These are phyloP conservation scores for Podochytrium sp. DNA, from an alignment of 192 early-diverging fungal species.

Conservation along the genomic window DNA sequence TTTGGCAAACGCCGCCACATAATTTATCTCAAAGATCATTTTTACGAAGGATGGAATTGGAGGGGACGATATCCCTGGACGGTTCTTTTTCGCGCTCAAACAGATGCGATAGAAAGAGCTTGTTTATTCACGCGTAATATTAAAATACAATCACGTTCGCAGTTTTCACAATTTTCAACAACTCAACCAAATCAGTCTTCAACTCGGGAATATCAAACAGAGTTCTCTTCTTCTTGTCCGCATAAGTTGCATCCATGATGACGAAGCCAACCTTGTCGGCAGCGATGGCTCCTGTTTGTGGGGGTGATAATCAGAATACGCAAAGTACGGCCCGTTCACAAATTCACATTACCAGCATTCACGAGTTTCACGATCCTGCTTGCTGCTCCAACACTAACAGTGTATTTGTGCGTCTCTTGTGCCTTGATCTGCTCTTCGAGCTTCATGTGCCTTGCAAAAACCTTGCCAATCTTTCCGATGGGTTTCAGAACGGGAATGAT, in stretches of 20 bases:
- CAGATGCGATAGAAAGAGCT: too few species aligned
- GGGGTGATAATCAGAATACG: background rate
- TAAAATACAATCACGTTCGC: slow-evolving; percentile 23
- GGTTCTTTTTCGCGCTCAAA: too few species aligned
- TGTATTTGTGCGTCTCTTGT: slow-evolving; percentile 51
- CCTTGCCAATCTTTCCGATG: slow-evolving; percentile 66
- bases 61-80: too few species aligned
- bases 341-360: slow-evolving; percentile 43
- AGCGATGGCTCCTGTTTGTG: slow-evolving; percentile 51
- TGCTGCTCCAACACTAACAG: slow-evolving; percentile 72
- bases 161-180: slow-evolving; percentile 36
- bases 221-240: slow-evolving; percentile 61
- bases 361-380: slow-evolving; percentile 66
- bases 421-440: slow-evolving; percentile 67
- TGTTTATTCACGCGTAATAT: background rate
- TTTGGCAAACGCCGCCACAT: too few species aligned
- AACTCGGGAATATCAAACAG: slow-evolving; percentile 67
- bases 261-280: slow-evolving; percentile 64
- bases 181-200: slow-evolving; percentile 55
- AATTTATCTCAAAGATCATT: too few species aligned
- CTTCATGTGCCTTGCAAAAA: slow-evolving; percentile 82
- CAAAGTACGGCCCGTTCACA: background rate
- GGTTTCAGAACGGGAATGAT: slow-evolving; percentile 58
- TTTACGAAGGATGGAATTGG: too few species aligned
- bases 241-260: slow-evolving; percentile 58